Evolutionary conservation across 2,329 filamentous ascomycete genomes (phyloP), one percentile per base, ranked within the genome.

Genomic region (Tothia fuscella): DNA sequence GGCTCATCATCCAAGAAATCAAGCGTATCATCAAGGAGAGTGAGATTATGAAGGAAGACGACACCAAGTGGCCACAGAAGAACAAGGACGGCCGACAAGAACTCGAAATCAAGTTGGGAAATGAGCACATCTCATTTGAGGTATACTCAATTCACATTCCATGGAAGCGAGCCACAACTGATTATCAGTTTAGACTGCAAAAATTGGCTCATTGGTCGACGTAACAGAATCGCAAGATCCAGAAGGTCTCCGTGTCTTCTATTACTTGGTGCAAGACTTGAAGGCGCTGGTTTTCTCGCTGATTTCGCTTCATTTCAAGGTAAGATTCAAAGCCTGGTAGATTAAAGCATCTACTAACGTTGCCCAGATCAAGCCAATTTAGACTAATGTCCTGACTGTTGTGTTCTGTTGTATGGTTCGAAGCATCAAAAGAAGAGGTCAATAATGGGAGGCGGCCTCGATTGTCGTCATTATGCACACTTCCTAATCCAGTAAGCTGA

Each of bases 41-140:
- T 64, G 91, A 98, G 61, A 95, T 98, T 55, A 79, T 93, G 70
- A 96, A 96, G 86, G 91, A 98, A 78, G 91, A 98, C 58, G 91
- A 98, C 61, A 83, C 80, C 20, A 95, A 95, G 61, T 98, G 91
- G 91, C 91, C 91, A 1, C 86, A 93, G 62, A 98, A 96, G 75
- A 98, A 98, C 68, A 96, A 96, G 66, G 91, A 98, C 54, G 91
- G 91, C 26, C 78, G 89, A 49, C 91, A 98, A 60, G 91, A 98
- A 65, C 71, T 98, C 36, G 91, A 98, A 63, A 95, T 98, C 45
- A 76, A 88, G 37, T 61, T 98, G 43, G 91, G 89, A 31, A 91
- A 82, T 54, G 91, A 98, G 49, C 89, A 96, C 61, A 96, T 98
- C 52, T 93, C 87, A 2, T 98, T 98, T 51, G 91, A 98, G 80